phyloP scores from a whole-genome alignment of 768 basidiomycete genomes.

The Pleurotus giganteus region DNA sequence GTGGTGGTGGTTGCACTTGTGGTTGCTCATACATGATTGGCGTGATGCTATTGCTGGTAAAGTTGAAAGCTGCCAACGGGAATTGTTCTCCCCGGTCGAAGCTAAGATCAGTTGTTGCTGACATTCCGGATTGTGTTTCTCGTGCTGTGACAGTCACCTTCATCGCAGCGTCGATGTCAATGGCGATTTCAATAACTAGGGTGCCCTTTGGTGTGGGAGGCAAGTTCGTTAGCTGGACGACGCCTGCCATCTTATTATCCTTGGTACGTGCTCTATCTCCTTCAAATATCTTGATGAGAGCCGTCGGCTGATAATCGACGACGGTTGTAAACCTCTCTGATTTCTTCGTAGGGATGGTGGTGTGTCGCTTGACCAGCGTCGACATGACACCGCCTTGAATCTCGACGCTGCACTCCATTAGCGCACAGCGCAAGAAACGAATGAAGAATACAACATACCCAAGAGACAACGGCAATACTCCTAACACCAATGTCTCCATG shows the following conservation, averaged over 20 bases:
- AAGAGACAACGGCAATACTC: constrained; percentile 95
- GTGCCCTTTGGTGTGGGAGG: background rate
- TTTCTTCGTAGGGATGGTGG: constrained; percentile 97
- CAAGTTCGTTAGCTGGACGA: background rate
- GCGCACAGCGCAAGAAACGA: constrained; percentile 23
- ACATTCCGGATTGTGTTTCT: background rate
- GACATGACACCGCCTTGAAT: constrained; percentile 99
- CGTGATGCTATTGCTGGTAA: background rate
- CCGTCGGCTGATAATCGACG: constrained; percentile 96
- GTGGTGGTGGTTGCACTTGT: background rate
- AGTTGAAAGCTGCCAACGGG: background rate
- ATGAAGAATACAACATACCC: constrained; percentile 32
- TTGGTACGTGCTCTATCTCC: constrained; percentile 50
- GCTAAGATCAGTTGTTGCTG: background rate
- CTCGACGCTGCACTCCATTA: constrained; percentile 63
- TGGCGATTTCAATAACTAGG: background rate
- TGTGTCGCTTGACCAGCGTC: constrained; percentile 96
- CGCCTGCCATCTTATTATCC: background rate
- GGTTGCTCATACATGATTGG: background rate
- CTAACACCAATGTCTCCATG: constrained; percentile 94
- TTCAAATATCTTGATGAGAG: constrained; percentile 96
- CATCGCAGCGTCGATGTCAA: background rate
- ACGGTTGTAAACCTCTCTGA: constrained; percentile 97
- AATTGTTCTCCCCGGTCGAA: background rate
- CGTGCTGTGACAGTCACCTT: background rate